Base-by-base conservation (phyloP, 345 rosid genomes). In the Euphorbia pulcherrima region DNA sequence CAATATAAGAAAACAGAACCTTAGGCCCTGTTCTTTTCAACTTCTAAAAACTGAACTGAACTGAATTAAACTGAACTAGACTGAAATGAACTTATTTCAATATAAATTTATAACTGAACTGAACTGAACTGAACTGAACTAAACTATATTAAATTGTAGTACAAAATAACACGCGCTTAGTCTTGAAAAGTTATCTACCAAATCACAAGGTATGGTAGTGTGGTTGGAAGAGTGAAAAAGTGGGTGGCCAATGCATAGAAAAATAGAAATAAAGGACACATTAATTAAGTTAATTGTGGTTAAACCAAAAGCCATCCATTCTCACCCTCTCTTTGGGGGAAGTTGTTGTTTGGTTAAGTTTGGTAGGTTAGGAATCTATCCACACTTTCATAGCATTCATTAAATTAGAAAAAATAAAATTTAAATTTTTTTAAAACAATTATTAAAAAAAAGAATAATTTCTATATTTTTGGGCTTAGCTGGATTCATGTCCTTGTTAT, bases 331-430 rank as follows among this genome's bases (percentile, higher is more conserved):
- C 44, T 55, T 28, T 41, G 50, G 26, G 26, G 30, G 72, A 81
- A 62, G 79, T 72, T 80, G 83, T 74, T 40, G 71, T n/a, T 75
- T 77, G 47, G 78, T 70, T 81, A 68, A 28, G 76, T 16, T 79
- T 71, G 68, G 72, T 68, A 73, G 73, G 69, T 12, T 40, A 53
- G 48, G 74, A 78, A 78, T 70, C 81, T 60, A 57, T 8, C 70
- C 29, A 20, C 17, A 27, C 7, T 12, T 20, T 11, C 6, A 46
- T 55, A n/a, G 53, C 65, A 55, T 46, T 37, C 57, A 68, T 68
- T 14, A 64, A 52, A 71, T 16, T 48, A 2, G 27, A 37, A 37
- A 23, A 61, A 56, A 40, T 16, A 4, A 3, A 61, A 10, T 16
- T 47, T 9, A 9, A 8, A 44, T 44, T 44, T 44, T n/a, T n/a